Evolutionary conservation across 1,284 basidiomycete genomes (phyloP), one percentile per base, ranked within the genome.

Genomic region (Pterula multifida): DNA sequence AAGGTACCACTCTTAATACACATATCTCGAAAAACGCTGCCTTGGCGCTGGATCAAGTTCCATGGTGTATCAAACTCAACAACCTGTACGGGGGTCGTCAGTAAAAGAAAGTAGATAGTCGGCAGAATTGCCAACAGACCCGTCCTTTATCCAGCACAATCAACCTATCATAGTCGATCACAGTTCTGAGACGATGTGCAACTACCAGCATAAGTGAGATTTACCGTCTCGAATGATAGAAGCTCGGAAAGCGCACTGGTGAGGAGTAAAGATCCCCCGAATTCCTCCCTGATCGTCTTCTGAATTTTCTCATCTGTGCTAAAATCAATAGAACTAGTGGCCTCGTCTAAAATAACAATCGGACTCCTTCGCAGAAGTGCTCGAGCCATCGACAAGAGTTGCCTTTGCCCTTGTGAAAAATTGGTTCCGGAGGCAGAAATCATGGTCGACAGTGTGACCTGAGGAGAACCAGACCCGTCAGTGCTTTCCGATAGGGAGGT

Each of bases 21-120:
- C 78, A 93, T 85, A 25, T 67, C 73, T 56, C 85, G 75, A 66
- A 92, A 92, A 15, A 86, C 73, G 0, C 88, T 84, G 42, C 73
- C 74, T 49, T 85, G 77, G 56, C 82, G 85, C 45, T 75, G 71
- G 17, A 93, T 80, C 55, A 93, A 65, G 49, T 79, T 81, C 63
- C 75, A 73, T 0, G 91, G 91, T 0, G 88, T 90, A 61, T 91
- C 92, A 54, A 86, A 85, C 63, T 95, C 91, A 4, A 70, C 79
- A 36, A 92, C 68, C 68, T 76, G 50, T 6, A 45, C 17, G 22
- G 32, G 24, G 35, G 25, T 48, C 42, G 3, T 21, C 44, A n/a
- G n/a, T 26, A 11, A 24, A 9, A 17, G 9, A 19, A 2, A 21
- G 36, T 26, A 19, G 36, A 54, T n/a, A n/a, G n/a, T n/a, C n/a